Evolutionary conservation across 1,284 basidiomycete genomes (phyloP).

Genomic region (Apiotrichum montevideense): DNA sequence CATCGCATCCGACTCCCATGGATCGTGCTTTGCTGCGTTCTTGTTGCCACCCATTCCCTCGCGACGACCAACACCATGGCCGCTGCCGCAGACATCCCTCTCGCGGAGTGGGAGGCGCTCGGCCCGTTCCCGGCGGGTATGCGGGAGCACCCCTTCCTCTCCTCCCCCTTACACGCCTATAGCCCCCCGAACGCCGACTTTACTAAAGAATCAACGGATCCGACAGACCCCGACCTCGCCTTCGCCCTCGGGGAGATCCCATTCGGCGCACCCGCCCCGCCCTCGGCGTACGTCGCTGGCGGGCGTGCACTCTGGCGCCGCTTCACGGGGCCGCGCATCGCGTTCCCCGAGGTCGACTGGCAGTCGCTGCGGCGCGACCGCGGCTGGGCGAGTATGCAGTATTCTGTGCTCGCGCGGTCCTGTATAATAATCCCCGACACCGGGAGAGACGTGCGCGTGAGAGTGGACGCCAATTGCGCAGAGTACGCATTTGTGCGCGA

Average conservation of each 20-base stretch:
- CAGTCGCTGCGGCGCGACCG: slow-evolving; percentile 37
- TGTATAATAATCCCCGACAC: slow-evolving; percentile 14
- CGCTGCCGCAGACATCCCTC: too few relatives aligned
- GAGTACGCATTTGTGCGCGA: slow-evolving; percentile 39
- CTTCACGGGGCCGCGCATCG: slow-evolving; percentile 29
- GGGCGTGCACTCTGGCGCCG: slow-evolving; percentile 32
- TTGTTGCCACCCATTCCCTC: too few relatives aligned
- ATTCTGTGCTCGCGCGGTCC: slow-evolving; percentile 30
- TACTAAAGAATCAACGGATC: too few relatives aligned
- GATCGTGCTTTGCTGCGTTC: too few relatives aligned
- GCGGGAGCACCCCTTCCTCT: slow-evolving; percentile 39
- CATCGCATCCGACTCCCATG: too few relatives aligned
- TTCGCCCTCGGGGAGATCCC: slow-evolving; percentile 22
- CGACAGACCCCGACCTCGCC: slow-evolving; percentile 23
- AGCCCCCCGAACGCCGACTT: too few relatives aligned
- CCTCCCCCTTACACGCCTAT: slow-evolving; percentile 33
- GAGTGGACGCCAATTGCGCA: slow-evolving; percentile 32
- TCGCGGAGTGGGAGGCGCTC: slow-evolving; percentile 19
- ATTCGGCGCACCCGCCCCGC: slow-evolving; percentile 20
- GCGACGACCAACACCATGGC: too few relatives aligned
- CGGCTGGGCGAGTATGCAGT: slow-evolving; percentile 44
- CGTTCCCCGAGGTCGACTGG: slow-evolving; percentile 24
- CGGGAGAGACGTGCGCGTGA: slow-evolving; percentile 9
- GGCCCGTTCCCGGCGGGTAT: slow-evolving; percentile 43
- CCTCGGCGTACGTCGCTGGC: slow-evolving; percentile 29